Base-by-base conservation (phyloP, 2,329 filamentous ascomycete species). In the Sclerotinia subarctica region DNA sequence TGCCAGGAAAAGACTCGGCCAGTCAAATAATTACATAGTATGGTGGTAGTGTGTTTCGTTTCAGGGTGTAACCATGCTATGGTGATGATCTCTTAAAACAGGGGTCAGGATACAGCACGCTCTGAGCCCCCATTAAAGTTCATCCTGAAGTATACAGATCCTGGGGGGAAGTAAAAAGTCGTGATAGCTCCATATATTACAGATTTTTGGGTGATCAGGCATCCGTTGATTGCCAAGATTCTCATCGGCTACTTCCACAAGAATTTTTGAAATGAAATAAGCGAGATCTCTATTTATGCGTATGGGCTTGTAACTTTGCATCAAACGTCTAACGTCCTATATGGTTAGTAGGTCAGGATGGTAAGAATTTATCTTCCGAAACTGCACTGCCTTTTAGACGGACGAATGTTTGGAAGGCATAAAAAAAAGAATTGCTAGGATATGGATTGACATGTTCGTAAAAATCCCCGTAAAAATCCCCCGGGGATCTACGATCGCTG, bases 11-110 rank as follows among this genome's bases (percentile, higher is more conserved):
- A 51, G 29, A 51, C 11, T 13, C 58, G 35, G 46, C 13, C 15
- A 10, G 32, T 26, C 29, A 38, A 38, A 21, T 19, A 5, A 24
- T 38, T 17, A 26, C 44, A 13, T 13, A 38, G 21, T 19, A 35
- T 7, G 35, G 35, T 35, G 8, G 38, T 38, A 38, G 21, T 26
- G 21, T 19, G 29, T 38, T 51, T 62, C 7, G 21, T 49, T 62
- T 51, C 21, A 24, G 29, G 21, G 46, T 26, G 19, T 26, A 42
- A 42, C 38, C 38, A 49, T 49, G 19, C 58, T 7, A 32, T 49
- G 32, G 35, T 19, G 46, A 51, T 51, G 21, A 62, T 19, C 17
- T 24, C n/a, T 62, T 62, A 29, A 51, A 62, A 62, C 46, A 51
- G 29, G 46, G 26, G 44, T 13, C 46, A 62, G 3, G 58, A 51